Evolutionary conservation across 257 asterid genomes (phyloP).

Genomic region (Oldenlandia corymbosa): DNA sequence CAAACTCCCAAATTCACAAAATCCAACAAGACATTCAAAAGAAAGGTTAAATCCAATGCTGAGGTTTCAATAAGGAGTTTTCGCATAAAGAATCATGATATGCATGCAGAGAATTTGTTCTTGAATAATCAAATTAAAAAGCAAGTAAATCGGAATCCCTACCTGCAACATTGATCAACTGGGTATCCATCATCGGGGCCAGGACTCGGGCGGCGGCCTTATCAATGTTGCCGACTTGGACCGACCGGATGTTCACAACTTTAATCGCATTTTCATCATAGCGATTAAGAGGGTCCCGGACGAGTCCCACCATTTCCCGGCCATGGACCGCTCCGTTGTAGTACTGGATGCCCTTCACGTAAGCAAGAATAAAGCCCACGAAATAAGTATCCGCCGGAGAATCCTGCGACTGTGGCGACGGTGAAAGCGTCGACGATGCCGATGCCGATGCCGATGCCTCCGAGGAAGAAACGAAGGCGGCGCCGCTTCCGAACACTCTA

Average conservation of each 20-base stretch:
- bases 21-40: no score
- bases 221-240: conserved; percentile 68
- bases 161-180: conserved; percentile 51
- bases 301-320: conserved; percentile 64
- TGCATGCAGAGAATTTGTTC: no score
- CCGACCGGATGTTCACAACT: conserved; percentile 50
- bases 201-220: conserved; percentile 50
- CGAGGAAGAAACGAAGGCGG: no score
- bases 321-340: conserved; percentile 55
- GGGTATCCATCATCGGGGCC: conserved; percentile 58
- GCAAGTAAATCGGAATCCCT: not conserved
- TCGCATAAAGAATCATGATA: no score
- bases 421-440: conserved; percentile 1
- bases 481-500: no score
- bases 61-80: no score
- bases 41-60: no score
- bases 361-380: conserved; percentile 65
- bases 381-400: conserved; percentile 22
- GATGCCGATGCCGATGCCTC: conserved; percentile 3
- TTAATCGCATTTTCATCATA: conserved; percentile 55
- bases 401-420: not conserved
- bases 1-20: no score
- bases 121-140: no score
- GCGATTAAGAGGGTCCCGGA: conserved; percentile 56
- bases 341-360: conserved; percentile 57